Conservation (phyloP, 2,329 filamentous ascomycete species). For the Fulvia fulva region DNA sequence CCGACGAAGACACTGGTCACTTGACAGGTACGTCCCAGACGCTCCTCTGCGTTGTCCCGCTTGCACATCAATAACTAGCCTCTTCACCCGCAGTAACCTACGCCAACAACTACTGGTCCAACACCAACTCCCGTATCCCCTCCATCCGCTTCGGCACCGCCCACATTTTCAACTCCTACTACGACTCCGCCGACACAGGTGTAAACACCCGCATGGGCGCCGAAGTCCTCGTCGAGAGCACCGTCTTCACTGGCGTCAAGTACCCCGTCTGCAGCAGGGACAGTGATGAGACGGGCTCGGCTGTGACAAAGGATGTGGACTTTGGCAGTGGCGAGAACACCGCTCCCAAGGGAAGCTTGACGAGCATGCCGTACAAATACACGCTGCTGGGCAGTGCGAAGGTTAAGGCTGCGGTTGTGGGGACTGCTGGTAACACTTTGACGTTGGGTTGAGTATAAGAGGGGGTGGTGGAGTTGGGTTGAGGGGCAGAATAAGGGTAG, state of each 20-base stretch:
- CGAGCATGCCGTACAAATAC: conserved; percentile 34
- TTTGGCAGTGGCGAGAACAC: conserved; percentile 35
- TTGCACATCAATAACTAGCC: no score
- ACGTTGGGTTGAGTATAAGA: conserved; percentile 30
- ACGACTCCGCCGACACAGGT: conserved; percentile 36
- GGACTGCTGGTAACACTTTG: conserved; percentile 38
- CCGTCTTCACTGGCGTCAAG: conserved; percentile 34
- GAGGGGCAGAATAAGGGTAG: background rate
- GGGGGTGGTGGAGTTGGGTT: background rate
- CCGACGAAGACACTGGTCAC: conserved; percentile 56
- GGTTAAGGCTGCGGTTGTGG: conserved; percentile 39
- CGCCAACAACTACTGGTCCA: conserved; percentile 57
- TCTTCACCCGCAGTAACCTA: conserved; percentile 51
- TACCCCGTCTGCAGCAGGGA: conserved; percentile 36
- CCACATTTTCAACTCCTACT: conserved; percentile 57
- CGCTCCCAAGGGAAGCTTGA: conserved; percentile 34
- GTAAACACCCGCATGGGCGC: conserved; percentile 43
- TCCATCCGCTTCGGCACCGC: conserved; percentile 63
- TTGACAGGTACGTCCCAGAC: conserved; percentile 35
- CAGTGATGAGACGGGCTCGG: conserved; percentile 33
- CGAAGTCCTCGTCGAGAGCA: conserved; percentile 42
- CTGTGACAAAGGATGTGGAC: conserved; percentile 38
- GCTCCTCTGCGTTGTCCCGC: no score
- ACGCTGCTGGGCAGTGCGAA: conserved; percentile 32
- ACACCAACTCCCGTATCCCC: conserved; percentile 61